Evolutionary conservation across 495 filamentous ascomycete species (phyloP).

Genomic region (Hypoxylon cercidicola): DNA sequence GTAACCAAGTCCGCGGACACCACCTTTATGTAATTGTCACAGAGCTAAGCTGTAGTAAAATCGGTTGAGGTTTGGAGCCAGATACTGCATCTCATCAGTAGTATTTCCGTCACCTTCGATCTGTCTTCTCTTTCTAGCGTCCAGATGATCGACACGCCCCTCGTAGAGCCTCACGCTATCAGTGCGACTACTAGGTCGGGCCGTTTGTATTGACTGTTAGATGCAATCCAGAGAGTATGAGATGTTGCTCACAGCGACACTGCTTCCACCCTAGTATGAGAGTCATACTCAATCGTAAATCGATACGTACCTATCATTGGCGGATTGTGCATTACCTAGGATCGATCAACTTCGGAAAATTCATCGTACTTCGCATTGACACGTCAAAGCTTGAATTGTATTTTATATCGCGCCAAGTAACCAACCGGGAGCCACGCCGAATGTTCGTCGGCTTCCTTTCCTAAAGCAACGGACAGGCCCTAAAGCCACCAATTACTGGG

Average conservation of each 20-base stretch:
- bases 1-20: slow-evolving; percentile 33
- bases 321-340: too few relatives aligned
- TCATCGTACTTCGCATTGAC: not conserved
- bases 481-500: too few relatives aligned
- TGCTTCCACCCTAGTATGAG: not conserved
- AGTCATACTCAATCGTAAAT: not conserved
- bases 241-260: slow-evolving; percentile 8
- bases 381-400: too few relatives aligned
- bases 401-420: too few relatives aligned
- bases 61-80: slow-evolving; percentile 21
- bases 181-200: not conserved
- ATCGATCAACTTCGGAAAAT: too few relatives aligned
- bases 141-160: slow-evolving; percentile 5
- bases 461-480: not conserved
- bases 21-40: slow-evolving; percentile 14
- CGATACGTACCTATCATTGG: too few relatives aligned
- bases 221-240: slow-evolving; percentile 1
- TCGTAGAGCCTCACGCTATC: slow-evolving; percentile 10
- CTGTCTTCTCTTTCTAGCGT: slow-evolving; percentile 7
- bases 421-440: too few relatives aligned
- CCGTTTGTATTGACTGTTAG: slow-evolving; percentile 2
- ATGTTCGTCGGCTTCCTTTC: not conserved
- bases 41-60: slow-evolving; percentile 8
- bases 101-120: slow-evolving; percentile 10
- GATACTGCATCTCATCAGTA: slow-evolving; percentile 7